A percentile compares a stretch with the other conserved stretches of the same genome.
phyloP scores from a whole-genome alignment of 1,139 yeast genomes.

The Taphrina deformans region DNA sequence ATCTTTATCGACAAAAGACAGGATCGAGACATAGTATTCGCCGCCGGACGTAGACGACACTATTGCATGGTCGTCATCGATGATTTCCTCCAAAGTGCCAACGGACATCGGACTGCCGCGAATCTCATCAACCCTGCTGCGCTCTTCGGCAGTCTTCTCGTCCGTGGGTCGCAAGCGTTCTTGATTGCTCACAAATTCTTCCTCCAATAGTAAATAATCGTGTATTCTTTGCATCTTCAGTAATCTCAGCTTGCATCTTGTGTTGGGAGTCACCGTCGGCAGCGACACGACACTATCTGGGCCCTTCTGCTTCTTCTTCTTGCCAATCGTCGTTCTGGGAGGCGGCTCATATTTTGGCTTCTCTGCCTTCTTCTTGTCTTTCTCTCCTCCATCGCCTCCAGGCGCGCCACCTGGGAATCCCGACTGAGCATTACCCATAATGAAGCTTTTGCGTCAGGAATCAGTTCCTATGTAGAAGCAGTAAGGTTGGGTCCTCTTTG shows the following conservation, averaged over 20 bases:
- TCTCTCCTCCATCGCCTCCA: slow-evolving; percentile 9
- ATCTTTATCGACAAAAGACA: slow-evolving; percentile 98
- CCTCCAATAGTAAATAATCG: slow-evolving; percentile 91
- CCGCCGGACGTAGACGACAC: slow-evolving; percentile 96
- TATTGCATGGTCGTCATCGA: slow-evolving; percentile 98
- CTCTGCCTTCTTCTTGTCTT: slow-evolving; percentile 44
- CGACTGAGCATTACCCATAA: slow-evolving; percentile 33
- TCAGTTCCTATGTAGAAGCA: too few species aligned
- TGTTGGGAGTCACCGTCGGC: slow-evolving; percentile 87
- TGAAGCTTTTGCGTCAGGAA: too few species aligned
- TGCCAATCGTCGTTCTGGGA: slow-evolving; percentile 88
- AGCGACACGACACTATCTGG: slow-evolving; percentile 84
- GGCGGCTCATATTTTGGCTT: slow-evolving; percentile 98
- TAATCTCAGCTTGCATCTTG: slow-evolving; percentile 87
- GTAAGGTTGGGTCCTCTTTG: too few species aligned
- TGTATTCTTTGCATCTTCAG: slow-evolving; percentile 93
- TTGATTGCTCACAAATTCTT: slow-evolving; percentile 92
- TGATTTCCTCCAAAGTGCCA: slow-evolving; percentile 94
- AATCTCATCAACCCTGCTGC: slow-evolving; percentile 90
- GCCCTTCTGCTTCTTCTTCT: slow-evolving; percentile 61
- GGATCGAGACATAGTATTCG: slow-evolving; percentile 90
- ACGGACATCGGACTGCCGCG: slow-evolving; percentile 97
- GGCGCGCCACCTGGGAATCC: slow-evolving; percentile 20
- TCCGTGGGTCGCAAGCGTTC: slow-evolving; percentile 95
- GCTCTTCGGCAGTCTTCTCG: slow-evolving; percentile 93